Conservation (phyloP, 352 stramenopile genomes). For the Phytophthora uliginosa region DNA sequence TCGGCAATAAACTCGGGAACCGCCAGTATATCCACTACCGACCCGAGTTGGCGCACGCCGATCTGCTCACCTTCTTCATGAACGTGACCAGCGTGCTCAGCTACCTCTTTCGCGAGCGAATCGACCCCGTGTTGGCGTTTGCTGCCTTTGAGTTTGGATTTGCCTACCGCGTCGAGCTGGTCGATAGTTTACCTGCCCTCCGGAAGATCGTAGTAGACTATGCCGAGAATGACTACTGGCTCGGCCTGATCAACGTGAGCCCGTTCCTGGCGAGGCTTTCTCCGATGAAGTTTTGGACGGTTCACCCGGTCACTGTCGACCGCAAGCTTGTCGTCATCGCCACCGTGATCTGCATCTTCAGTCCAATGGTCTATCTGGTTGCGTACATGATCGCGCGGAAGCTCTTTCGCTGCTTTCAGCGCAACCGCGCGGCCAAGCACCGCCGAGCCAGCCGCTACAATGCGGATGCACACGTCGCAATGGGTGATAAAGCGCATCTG, state of each 20-base stretch:
- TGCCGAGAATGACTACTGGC: slow-evolving; percentile 18
- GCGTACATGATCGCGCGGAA: slow-evolving; percentile 41
- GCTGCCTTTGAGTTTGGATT: slow-evolving; percentile 32
- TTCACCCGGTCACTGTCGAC: slow-evolving; percentile 22
- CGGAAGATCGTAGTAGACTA: slow-evolving; percentile 29
- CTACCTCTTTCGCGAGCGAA: slow-evolving; percentile 34
- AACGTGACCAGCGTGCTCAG: slow-evolving; percentile 32
- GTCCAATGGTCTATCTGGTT: slow-evolving; percentile 19
- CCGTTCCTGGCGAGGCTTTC: slow-evolving; percentile 21
- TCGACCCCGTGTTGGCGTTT: slow-evolving; percentile 42
- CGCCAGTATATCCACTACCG: slow-evolving; percentile 21
- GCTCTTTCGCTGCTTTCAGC: slow-evolving; percentile 17
- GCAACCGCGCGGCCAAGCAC: not conserved
- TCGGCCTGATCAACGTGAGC: slow-evolving; percentile 20
- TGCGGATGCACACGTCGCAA: not conserved
- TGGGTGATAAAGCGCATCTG: slow-evolving; percentile 7
- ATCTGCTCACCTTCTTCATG: slow-evolving; percentile 48
- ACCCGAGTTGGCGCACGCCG: slow-evolving; percentile 28
- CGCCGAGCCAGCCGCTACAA: not conserved
- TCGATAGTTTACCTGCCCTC: slow-evolving; percentile 13
- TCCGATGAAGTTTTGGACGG: slow-evolving; percentile 31
- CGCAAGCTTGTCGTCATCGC: slow-evolving; percentile 18
- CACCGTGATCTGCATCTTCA: slow-evolving; percentile 34
- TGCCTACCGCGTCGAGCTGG: slow-evolving; percentile 24
- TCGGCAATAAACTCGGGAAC: slow-evolving; percentile 12